A percentile compares a stretch with the other conserved stretches of the same genome.
Evolutionary conservation across 129 eudicot genomes (phyloP).

Genomic region (Kitagawia praeruptora): DNA sequence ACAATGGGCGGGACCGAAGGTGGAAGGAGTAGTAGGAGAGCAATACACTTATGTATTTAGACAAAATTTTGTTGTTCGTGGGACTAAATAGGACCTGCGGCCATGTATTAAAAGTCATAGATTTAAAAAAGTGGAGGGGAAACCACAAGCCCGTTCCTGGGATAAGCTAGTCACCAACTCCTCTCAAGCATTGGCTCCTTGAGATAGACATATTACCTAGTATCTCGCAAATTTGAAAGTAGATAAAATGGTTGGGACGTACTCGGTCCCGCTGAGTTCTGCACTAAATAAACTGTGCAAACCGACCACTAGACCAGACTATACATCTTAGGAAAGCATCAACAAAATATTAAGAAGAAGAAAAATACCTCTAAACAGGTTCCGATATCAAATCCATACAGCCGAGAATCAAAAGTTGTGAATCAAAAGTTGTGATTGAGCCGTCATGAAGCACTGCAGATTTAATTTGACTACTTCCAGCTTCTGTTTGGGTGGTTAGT

Average conservation of each 20-base stretch:
- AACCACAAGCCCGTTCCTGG: background rate
- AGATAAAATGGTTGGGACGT: background rate
- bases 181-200: background rate
- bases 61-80: too few relatives aligned
- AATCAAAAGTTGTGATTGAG: slow-evolving; percentile 53
- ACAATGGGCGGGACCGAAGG: background rate
- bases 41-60: background rate
- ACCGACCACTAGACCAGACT: background rate
- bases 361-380: slow-evolving; percentile 90
- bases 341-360: background rate
- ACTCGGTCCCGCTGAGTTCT: background rate
- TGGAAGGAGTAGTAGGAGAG: background rate
- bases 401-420: slow-evolving; percentile 51
- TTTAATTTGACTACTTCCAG: slow-evolving; percentile 28
- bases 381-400: slow-evolving; percentile 78
- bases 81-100: background rate
- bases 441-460: slow-evolving; percentile 71
- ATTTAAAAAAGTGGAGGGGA: background rate
- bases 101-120: background rate
- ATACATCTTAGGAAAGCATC: background rate
- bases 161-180: background rate
- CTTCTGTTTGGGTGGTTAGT: slow-evolving; percentile 34
- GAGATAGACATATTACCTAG: background rate
- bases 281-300: background rate
- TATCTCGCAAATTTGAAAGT: background rate